Base-by-base conservation (phyloP, 2,329 filamentous ascomycete genomes). In the Coniella vitis region DNA sequence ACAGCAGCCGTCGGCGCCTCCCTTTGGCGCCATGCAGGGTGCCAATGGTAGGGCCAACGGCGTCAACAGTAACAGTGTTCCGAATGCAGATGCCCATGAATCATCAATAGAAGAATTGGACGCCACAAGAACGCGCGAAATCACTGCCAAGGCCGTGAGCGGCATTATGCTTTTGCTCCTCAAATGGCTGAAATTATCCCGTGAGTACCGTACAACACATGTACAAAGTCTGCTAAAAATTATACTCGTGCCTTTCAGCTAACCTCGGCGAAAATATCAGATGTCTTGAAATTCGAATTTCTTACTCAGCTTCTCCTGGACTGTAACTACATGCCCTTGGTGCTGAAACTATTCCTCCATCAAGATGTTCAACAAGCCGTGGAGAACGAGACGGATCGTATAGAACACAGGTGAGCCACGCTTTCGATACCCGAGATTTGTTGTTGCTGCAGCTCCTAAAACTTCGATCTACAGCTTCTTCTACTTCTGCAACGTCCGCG, bases 161-260 rank as follows among this genome's bases (percentile, higher is more conserved):
- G 90, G 87, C 1, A 86, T 90, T 48, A 69, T 98, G 22, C 71
- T 98, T 22, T 72, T 95, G n/a, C 68, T 97, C 38, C 64, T 97
- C 53, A 98, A 97, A 67, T 98, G 93, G 93, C 85, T 97, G 59
- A 94, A 95, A 64, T 73, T 95, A 47, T 96, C 90, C 50, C 93
- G 89, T 94, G 72, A 73, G 87, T 73, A 3, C 4, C 29, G 17
- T 7, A 7, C n/a, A 3, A 14, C 38, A 14, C 38, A 17, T 12
- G 48, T n/a, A 29, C 35, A 35, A n/a, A 31, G 5, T 29, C 4
- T 10, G 29, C 32, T 16, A 10, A 4, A 5, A 22, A 34, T 34
- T 13, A 8, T 4, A 9, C 22, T 25, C 7, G 25, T 5, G 10
- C 10, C 5, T 29, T 7, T 20, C 19, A 13, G 21, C 16, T 48